Conservation (phyloP, 2,329 filamentous ascomycete species). For the Periglandula ipomoeae region DNA sequence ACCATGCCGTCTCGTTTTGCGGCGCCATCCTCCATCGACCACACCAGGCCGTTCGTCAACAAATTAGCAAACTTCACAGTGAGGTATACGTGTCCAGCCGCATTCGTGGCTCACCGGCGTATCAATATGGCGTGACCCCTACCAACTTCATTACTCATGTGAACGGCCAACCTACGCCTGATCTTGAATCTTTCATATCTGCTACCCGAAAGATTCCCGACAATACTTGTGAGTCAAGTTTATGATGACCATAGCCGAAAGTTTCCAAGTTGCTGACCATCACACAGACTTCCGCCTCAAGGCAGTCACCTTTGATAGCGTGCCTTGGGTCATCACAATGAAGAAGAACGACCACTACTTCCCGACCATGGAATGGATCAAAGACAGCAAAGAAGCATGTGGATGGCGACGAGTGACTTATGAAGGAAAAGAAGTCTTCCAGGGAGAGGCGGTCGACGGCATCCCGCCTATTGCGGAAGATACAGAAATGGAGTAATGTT, state of each 20-base stretch:
- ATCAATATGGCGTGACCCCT: constrained; percentile 84
- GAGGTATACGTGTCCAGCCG: constrained; percentile 93
- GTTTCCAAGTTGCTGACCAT: constrained; percentile 10
- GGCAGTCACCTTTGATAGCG: constrained; percentile 97
- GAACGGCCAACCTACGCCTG: constrained; percentile 77
- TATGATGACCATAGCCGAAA: background rate
- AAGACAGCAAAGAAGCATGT: constrained; percentile 47
- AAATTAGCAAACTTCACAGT: constrained; percentile 92
- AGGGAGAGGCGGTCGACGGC: constrained; percentile 46
- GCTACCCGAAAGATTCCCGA: constrained; percentile 84
- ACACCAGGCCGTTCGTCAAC: constrained; percentile 92
- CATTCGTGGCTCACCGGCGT: constrained; percentile 72
- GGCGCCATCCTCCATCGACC: constrained; percentile 88
- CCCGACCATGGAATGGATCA: constrained; percentile 61
- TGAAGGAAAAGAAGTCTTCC: constrained; percentile 42
- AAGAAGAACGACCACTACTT: constrained; percentile 99
- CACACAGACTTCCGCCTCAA: constrained; percentile 83
- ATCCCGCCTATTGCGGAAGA: constrained; percentile 33
- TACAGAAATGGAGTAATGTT: constrained; percentile 31
- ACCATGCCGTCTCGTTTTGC: constrained; percentile 88
- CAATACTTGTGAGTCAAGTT: constrained; percentile 64
- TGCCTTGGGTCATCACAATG: constrained; percentile 99
- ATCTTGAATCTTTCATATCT: constrained; percentile 69
- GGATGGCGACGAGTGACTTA: constrained; percentile 58
- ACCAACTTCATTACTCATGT: constrained; percentile 98